These are phyloP conservation scores for Hygrocybe punicea DNA, from an alignment of 768 basidiomycete genomes.

Conservation along the genomic window DNA sequence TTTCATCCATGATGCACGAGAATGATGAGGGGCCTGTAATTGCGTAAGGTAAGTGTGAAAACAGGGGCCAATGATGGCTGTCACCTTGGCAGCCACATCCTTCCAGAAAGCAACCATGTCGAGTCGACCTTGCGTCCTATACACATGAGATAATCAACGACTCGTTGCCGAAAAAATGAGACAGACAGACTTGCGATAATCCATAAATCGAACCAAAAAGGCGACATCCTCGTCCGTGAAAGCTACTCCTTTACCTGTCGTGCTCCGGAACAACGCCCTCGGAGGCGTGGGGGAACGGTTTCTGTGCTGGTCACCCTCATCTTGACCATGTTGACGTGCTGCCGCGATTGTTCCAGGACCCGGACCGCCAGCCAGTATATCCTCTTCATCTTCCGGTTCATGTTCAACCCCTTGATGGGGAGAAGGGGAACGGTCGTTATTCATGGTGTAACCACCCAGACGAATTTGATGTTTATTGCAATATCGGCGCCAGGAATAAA, in stretches of 20 bases:
- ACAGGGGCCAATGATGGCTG: slow-evolving; percentile 13
- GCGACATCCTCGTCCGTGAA: slow-evolving; percentile 81
- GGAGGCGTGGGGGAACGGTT: slow-evolving; percentile 80
- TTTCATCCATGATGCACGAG: slow-evolving; percentile 92
- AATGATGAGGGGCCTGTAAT: slow-evolving; percentile 78
- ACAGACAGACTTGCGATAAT: slow-evolving; percentile 62
- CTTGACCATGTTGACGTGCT: slow-evolving; percentile 34
- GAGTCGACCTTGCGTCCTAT: slow-evolving; percentile 54
- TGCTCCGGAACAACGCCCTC: slow-evolving; percentile 73
- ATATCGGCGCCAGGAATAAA: slow-evolving; percentile 88
- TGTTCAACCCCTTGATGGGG: slow-evolving; percentile 45
- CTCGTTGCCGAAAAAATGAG: slow-evolving; percentile 1
- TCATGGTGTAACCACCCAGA: slow-evolving; percentile 83
- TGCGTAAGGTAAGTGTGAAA: neutral
- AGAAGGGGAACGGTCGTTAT: slow-evolving; percentile 48
- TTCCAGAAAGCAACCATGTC: slow-evolving; percentile 82
- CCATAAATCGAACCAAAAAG: slow-evolving; percentile 73
- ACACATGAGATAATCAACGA: slow-evolving; percentile 2
- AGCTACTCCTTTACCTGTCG: slow-evolving; percentile 86
- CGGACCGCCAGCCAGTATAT: slow-evolving; percentile 27
- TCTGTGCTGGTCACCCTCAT: slow-evolving; percentile 31
- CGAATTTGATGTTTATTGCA: slow-evolving; percentile 92
- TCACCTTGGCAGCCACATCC: slow-evolving; percentile 67
- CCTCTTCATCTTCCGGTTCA: slow-evolving; percentile 43
- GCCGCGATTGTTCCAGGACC: slow-evolving; percentile 47